These are phyloP conservation scores for Ophiosphaerella narmari DNA, from an alignment of 2,329 filamentous ascomycete species.

Conservation along the genomic window DNA sequence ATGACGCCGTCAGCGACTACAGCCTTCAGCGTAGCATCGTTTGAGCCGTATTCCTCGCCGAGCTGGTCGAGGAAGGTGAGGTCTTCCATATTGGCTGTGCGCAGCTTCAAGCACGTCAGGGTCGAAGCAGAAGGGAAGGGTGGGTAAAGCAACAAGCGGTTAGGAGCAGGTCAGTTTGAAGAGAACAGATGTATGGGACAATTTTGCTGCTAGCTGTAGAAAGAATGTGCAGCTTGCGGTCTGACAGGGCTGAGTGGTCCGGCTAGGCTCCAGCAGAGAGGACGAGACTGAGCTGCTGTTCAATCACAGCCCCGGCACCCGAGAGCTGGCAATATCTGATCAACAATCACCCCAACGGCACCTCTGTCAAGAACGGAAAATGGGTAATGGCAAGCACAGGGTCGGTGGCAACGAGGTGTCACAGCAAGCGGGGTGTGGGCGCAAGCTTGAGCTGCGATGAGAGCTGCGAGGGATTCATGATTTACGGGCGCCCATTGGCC, in stretches of 20 bases:
- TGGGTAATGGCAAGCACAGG: neutral
- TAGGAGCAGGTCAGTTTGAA: neutral
- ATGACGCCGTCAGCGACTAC: constrained; percentile 38
- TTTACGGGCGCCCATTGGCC: constrained; percentile 10
- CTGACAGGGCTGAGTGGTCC: neutral
- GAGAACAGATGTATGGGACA: neutral
- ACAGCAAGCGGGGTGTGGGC: constrained; percentile 9
- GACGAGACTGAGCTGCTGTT: neutral
- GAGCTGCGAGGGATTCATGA: constrained; percentile 1
- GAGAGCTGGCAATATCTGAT: neutral
- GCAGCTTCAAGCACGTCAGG: neutral
- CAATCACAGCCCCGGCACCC: neutral
- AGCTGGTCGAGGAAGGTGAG: constrained; percentile 26
- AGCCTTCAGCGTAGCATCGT: constrained; percentile 38
- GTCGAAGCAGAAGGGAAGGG: neutral
- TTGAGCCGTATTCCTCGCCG: constrained; percentile 7
- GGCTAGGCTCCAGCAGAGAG: constrained; percentile 4
- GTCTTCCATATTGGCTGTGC: constrained; percentile 24
- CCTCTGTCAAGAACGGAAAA: neutral
- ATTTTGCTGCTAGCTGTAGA: neutral
- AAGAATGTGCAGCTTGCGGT: constrained; percentile 1
- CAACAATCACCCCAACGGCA: neutral
- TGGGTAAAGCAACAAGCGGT: constrained; percentile 1
- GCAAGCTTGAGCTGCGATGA: constrained; percentile 11
- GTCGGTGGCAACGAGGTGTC: constrained; percentile 3